Evolutionary conservation across 2,329 filamentous ascomycete genomes (phyloP), one percentile per base, ranked within the genome.

Genomic region (Aspergillus phoenicis): DNA sequence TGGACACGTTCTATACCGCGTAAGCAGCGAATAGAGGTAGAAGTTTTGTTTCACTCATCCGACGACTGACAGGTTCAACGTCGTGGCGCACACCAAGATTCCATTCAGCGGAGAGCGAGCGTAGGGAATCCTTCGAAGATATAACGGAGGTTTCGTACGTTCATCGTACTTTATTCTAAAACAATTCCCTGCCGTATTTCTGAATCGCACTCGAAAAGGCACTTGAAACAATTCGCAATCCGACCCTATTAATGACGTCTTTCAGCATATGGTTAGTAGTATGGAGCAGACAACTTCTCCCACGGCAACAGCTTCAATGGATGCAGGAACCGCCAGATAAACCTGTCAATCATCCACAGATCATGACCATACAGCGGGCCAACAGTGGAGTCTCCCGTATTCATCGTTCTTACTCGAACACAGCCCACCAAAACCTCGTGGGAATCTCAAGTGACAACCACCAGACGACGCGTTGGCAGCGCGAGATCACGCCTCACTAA

Each of bases 121-220:
- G 82, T 79, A 10, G 96, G 78, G 15, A 96, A 84, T 0, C 86
- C 76, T 1, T 82, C 80, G 64, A 96, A 94, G 1, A 94, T 90
- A 17, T 90, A 89, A 62, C 96, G 89, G 78, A 0, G 95, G 77
- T 43, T 84, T 85, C 64, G 20, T 20, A 20, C 20, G 20, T 20
- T 20, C 20, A 20, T 20, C 20, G 20, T 20, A 20, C 20, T 20
- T 20, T 20, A 20, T 20, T 20, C 20, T 20, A 2, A 20, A 20
- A 20, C 20, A 20, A 2, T 20, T 20, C 20, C 20, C 20, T 20
- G 20, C 20, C 28, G 28, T 1, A 30, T 30, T 8, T 30, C 8
- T 10, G 8, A 30, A 30, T 11, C 10, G 28, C 28, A 4, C 1
- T 30, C 3, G 8, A 30, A 81, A 0, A 93, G 33, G 13, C 11